Evolutionary conservation across 2,329 filamentous ascomycete species (phyloP), one percentile per base, ranked within the genome.

Genomic region (Ophiosphaerella herpotricha): DNA sequence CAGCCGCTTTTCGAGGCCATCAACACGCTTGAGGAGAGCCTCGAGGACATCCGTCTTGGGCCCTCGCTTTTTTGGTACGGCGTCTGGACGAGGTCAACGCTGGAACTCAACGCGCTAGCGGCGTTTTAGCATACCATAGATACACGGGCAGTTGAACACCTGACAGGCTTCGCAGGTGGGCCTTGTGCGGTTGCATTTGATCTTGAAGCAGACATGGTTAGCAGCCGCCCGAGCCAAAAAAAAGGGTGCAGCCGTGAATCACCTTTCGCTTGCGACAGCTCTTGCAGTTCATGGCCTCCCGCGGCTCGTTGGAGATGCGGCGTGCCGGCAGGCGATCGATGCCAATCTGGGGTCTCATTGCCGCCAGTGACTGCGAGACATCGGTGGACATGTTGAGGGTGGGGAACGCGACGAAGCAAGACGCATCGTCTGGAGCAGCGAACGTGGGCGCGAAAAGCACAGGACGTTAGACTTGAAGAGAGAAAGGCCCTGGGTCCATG

Each of bases 281-380:
- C 75, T 96, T 95, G 84, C 91, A 96, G 74, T 96, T 96, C 91
- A 96, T 96, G 31, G 89, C 89, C 78, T 95, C 91, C 65, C 89
- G 85, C 35, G 89, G 89, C 72, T 94, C 89, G 64, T 84, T 87
- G 73, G 82, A 85, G 74, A 85, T 79, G 36, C 88, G 85, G 56
- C 87, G 85, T 46, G 86, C 81, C 23, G 88, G 87, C 59, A 93
- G 78, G 54, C 89, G 85, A 75, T 92, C 88, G 72, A 93, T 93
- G 70, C 88, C 87, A 66, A 92, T 86, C 77, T 90, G 87, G 24
- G 88, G 87, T 65, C 89, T 83, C 57, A 77, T 71, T 52, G 60
- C 55, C 48, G 60, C 62, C 58, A 64, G 46, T 44, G 63, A 60
- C 50, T 61, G 60, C 50, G 60, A 63, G 57, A 69, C 58, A 48